phyloP scores from a whole-genome alignment of 179 eudicot species.

The Monotropa hypopitys region DNA sequence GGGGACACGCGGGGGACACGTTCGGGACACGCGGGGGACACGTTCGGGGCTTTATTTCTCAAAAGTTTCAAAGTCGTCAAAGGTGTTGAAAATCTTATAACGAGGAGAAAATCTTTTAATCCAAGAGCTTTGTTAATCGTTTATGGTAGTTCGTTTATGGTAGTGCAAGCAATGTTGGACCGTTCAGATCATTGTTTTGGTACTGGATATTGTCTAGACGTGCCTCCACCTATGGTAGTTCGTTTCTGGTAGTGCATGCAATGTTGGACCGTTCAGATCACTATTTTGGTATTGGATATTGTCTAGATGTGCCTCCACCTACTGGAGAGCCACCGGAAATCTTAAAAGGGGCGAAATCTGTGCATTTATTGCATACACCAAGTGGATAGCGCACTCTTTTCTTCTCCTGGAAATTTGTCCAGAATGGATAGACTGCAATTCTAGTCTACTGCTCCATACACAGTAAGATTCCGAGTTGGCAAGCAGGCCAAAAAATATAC shows the following conservation, averaged over 20 bases:
- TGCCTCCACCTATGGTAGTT: no score
- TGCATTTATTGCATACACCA: background rate
- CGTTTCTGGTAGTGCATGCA: no score
- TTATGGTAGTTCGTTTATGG: no score
- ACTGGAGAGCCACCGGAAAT: background rate
- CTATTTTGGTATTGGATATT: no score
- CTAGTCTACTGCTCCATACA: no score
- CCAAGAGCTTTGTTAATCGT: background rate
- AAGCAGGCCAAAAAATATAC: no score
- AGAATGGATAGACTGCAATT: background rate
- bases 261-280: background rate
- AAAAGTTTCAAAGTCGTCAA: background rate
- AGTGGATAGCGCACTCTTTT: background rate
- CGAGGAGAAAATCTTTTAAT: background rate
- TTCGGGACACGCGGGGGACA: no score
- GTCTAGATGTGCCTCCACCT: background rate
- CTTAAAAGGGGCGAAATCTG: background rate
- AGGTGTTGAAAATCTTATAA: background rate
- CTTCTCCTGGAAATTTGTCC: background rate
- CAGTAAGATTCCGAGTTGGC: no score
- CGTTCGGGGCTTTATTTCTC: no score
- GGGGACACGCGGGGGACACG: no score
- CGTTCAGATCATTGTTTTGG: no score
- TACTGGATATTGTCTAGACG: background rate
- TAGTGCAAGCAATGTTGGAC: background rate